These are phyloP conservation scores for Echites panduratus DNA, from an alignment of 257 asterid genomes.

Conservation along the genomic window DNA sequence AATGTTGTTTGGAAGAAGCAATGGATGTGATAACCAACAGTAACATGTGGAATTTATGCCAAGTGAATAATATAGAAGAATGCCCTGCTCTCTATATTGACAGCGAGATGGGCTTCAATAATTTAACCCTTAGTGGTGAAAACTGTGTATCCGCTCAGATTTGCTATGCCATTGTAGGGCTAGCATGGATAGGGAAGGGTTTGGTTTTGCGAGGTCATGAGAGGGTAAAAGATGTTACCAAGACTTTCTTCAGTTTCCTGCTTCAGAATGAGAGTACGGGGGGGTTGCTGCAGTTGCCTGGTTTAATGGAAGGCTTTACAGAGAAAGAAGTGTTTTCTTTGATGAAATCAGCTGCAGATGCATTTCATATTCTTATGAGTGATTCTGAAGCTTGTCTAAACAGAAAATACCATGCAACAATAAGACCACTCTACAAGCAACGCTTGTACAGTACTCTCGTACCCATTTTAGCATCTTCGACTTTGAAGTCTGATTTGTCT, in stretches of 20 bases:
- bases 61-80: slow-evolving; percentile 20
- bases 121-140: slow-evolving; percentile 32
- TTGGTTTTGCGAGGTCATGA: slow-evolving; percentile 94
- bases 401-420: slow-evolving; percentile 59
- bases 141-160: slow-evolving; percentile 26
- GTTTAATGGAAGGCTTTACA: slow-evolving; percentile 26
- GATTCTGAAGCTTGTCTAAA: slow-evolving; percentile 79
- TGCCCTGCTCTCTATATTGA: slow-evolving; percentile 23
- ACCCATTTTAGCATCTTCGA: slow-evolving; percentile 58
- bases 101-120: slow-evolving; percentile 30
- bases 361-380: slow-evolving; percentile 76
- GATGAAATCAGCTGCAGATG: slow-evolving; percentile 76
- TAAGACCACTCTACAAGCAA: slow-evolving; percentile 93
- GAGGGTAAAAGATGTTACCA: slow-evolving; percentile 61
- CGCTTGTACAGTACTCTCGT: slow-evolving; percentile 69
- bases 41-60: slow-evolving; percentile 31
- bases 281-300: slow-evolving; percentile 25
- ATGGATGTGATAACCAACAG: slow-evolving; percentile 44
- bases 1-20: slow-evolving; percentile 50
- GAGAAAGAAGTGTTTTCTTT: slow-evolving; percentile 42
- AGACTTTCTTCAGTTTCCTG: slow-evolving; percentile 58
- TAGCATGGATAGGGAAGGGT: slow-evolving; percentile 98
- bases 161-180: slow-evolving; percentile 47
- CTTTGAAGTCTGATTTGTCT: slow-evolving; percentile 46
- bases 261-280: slow-evolving; percentile 32